These are phyloP conservation scores for Teunomyces stri DNA, from an alignment of 805 yeast genomes.

Conservation along the genomic window DNA sequence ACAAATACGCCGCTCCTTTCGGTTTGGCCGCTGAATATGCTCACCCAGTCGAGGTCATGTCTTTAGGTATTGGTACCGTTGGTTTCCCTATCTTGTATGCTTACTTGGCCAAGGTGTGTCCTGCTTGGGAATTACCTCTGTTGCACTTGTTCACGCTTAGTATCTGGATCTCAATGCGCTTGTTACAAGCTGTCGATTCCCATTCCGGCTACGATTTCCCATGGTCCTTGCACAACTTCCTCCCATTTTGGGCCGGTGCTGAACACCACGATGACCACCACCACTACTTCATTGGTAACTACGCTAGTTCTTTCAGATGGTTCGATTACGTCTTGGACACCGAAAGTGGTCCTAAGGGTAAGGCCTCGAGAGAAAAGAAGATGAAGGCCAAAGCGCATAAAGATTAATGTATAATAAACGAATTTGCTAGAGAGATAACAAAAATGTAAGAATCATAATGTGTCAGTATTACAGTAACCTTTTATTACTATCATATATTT, in stretches of 20 bases:
- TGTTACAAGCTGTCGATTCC: slow-evolving; percentile 59
- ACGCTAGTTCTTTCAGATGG: slow-evolving; percentile 58
- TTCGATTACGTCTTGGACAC: slow-evolving; percentile 53
- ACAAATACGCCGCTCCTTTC: slow-evolving; percentile 60
- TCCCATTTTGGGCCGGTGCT: slow-evolving; percentile 69
- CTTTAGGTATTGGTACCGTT: slow-evolving; percentile 58
- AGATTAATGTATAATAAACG: slow-evolving; percentile 5
- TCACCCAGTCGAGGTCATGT: slow-evolving; percentile 57
- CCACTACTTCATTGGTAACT: slow-evolving; percentile 58
- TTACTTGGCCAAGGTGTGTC: slow-evolving; percentile 36
- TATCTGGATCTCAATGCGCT: slow-evolving; percentile 51
- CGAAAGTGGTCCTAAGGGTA: slow-evolving; percentile 56
- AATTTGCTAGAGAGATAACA: not conserved
- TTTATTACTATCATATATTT: no score
- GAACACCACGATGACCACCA: slow-evolving; percentile 63
- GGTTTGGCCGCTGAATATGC: slow-evolving; percentile 63
- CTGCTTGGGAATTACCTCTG: slow-evolving; percentile 20
- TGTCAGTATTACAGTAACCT: no score
- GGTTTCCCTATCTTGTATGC: slow-evolving; percentile 60
- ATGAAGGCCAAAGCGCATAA: slow-evolving; percentile 38
- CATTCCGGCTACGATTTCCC: slow-evolving; percentile 65
- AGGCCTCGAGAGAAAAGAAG: slow-evolving; percentile 44
- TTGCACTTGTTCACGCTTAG: slow-evolving; percentile 55
- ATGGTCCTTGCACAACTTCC: slow-evolving; percentile 52
- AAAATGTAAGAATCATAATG: not conserved